Conservation (phyloP, 179 eudicot species). For the Sideroxylon spinosum region DNA sequence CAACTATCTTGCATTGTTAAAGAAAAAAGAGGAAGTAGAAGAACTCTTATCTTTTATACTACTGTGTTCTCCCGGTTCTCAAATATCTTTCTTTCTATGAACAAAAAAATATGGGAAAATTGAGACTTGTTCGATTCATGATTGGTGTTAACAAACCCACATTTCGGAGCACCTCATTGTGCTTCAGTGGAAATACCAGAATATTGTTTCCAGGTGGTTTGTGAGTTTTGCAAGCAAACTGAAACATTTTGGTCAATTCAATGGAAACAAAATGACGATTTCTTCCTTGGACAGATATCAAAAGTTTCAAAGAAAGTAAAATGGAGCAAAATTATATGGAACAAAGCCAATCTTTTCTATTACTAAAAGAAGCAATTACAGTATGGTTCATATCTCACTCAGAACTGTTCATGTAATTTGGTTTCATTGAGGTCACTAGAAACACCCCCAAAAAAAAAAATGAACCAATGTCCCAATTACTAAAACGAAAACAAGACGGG, state of each 20-base stretch:
- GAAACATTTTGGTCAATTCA: conserved; percentile 2
- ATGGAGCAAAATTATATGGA: not conserved
- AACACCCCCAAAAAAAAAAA: no score
- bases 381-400: no score
- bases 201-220: not conserved
- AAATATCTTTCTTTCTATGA: no score
- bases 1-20: not conserved
- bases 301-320: not conserved
- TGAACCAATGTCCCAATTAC: no score
- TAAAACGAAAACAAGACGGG: no score
- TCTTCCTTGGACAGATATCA: not conserved
- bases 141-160: not conserved
- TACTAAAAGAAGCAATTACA: not conserved
- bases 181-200: not conserved
- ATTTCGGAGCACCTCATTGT: not conserved
- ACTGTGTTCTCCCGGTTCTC: not conserved
- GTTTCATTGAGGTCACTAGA: no score
- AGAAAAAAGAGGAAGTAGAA: no score
- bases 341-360: not conserved
- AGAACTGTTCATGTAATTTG: no score
- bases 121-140: not conserved
- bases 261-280: not conserved
- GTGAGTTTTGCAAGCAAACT: not conserved
- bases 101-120: not conserved
- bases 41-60: not conserved